Evolutionary conservation across 2,329 filamentous ascomycete species (phyloP).

Genomic region (Sclerotinia minor): DNA sequence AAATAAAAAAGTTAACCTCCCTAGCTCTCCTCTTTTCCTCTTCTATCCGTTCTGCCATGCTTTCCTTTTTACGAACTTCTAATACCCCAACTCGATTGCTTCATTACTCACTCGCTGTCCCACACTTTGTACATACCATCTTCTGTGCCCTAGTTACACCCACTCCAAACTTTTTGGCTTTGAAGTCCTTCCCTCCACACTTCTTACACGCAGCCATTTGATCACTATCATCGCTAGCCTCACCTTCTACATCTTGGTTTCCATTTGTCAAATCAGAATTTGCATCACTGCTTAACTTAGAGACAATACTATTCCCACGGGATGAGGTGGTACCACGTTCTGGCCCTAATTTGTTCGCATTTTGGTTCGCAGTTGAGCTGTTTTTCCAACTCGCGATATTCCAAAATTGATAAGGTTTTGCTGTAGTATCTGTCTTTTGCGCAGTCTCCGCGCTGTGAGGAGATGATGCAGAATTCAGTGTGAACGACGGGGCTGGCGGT

Average conservation of each 20-base stretch:
- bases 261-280: conserved; percentile 39
- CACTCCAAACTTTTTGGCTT: conserved; percentile 54
- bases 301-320: conserved; percentile 44
- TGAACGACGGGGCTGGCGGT: conserved; percentile 24
- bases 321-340: conserved; percentile 25
- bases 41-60: neutral
- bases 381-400: conserved; percentile 54
- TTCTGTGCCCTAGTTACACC: conserved; percentile 53
- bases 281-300: conserved; percentile 57
- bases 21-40: neutral
- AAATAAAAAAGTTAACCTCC: neutral
- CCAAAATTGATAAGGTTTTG: conserved; percentile 55
- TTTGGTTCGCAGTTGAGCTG: conserved; percentile 26
- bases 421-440: conserved; percentile 44
- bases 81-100: neutral
- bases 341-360: conserved; percentile 31
- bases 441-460: conserved; percentile 26
- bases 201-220: conserved; percentile 51
- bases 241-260: conserved; percentile 45
- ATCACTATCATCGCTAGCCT: conserved; percentile 49
- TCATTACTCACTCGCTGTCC: conserved; percentile 37
- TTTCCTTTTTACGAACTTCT: neutral
- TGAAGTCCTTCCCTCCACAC: conserved; percentile 64
- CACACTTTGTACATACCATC: conserved; percentile 62
- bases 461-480: conserved; percentile 13